phyloP scores from a whole-genome alignment of 1,284 basidiomycete species.

The Pascua sp. region DNA sequence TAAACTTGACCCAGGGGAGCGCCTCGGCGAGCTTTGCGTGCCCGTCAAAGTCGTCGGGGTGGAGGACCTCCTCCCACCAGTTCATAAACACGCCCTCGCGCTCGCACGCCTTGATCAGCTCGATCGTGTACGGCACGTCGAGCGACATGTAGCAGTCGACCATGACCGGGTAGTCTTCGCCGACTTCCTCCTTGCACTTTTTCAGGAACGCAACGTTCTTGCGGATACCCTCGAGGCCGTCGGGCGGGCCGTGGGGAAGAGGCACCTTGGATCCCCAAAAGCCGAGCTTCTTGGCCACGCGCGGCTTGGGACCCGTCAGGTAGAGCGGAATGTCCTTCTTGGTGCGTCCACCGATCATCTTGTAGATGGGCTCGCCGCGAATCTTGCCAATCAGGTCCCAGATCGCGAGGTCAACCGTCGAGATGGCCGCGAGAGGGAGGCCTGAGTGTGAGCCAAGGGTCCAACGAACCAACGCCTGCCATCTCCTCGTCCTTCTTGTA shows the following conservation, averaged over 20 bases:
- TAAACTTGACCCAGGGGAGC: constrained; percentile 55
- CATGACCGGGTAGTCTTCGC: constrained; percentile 54
- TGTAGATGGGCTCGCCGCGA: constrained; percentile 57
- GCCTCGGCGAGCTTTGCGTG: constrained; percentile 52
- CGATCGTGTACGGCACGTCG: constrained; percentile 52
- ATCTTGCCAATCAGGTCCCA: constrained; percentile 59
- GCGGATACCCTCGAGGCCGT: constrained; percentile 52
- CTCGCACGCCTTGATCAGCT: constrained; percentile 52
- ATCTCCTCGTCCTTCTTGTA: not conserved
- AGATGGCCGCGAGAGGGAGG: constrained; percentile 54
- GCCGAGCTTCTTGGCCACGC: constrained; percentile 53
- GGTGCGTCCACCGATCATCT: constrained; percentile 56
- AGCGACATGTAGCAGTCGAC: constrained; percentile 56
- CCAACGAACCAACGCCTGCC: not conserved
- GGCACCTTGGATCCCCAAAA: constrained; percentile 57
- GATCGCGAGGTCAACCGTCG: constrained; percentile 56
- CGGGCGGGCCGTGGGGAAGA: constrained; percentile 54
- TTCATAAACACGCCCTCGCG: constrained; percentile 53
- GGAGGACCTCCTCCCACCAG: constrained; percentile 58
- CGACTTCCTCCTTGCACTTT: constrained; percentile 51
- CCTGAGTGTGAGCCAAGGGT: constrained; percentile 31
- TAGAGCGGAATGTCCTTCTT: constrained; percentile 56
- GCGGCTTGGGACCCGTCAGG: constrained; percentile 55
- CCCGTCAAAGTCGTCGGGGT: constrained; percentile 55
- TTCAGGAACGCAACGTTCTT: constrained; percentile 56